A percentile compares a stretch with the other conserved stretches of the same genome.
Conservation (phyloP, 257 asterid species). For the Ballota nigra region DNA sequence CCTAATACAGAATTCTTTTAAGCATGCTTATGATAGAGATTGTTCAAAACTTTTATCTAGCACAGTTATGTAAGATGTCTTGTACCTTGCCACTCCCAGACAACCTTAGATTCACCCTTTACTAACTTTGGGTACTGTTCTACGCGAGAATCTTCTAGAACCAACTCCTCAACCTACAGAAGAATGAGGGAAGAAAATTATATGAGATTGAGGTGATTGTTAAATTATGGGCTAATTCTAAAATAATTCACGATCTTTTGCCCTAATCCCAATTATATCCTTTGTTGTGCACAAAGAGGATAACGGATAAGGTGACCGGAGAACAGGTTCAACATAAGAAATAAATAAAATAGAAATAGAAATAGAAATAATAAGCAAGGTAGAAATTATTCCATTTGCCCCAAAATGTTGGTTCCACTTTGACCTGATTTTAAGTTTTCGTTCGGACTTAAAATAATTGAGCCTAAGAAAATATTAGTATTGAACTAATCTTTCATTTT, state of each 20-base stretch:
- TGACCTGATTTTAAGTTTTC: background rate
- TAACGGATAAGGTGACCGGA: slow-evolving; percentile 8
- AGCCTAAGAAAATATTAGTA: background rate
- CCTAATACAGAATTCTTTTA: background rate
- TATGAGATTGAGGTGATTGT: background rate
- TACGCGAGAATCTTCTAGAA: slow-evolving; percentile 86
- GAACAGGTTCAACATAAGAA: background rate
- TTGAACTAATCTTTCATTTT: background rate
- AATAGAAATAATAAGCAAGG: slow-evolving; percentile 6
- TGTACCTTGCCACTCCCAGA: slow-evolving; percentile 99
- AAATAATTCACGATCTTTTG: background rate
- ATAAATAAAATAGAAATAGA: background rate
- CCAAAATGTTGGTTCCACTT: background rate
- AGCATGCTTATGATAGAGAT: background rate
- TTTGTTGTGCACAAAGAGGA: background rate
- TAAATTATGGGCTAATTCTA: background rate
- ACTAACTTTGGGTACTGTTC: slow-evolving; percentile 81
- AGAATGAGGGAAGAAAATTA: slow-evolving; percentile 1
- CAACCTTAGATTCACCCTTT: slow-evolving; percentile 89
- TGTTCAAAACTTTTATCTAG: background rate
- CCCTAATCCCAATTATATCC: background rate
- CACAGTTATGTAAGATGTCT: background rate
- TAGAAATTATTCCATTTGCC: background rate
- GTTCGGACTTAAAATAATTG: background rate
- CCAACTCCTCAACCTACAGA: slow-evolving; percentile 77